Conservation (phyloP, 495 filamentous ascomycete genomes). For the Trichoderma orchidacearum region DNA sequence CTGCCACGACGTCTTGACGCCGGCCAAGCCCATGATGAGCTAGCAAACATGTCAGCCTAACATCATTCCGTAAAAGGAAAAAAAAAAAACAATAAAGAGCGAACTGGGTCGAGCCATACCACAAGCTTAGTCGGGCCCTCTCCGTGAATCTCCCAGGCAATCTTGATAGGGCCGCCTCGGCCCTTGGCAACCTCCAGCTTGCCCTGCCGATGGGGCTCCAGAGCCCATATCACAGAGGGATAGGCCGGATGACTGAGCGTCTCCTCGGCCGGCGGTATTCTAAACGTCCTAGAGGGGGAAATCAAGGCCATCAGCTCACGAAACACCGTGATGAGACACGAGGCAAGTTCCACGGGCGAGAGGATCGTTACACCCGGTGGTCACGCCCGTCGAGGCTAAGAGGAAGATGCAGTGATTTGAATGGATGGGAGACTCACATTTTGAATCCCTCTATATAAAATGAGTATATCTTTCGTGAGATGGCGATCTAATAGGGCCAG, state of each 20-base stretch:
- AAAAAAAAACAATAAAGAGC: constrained; percentile 2
- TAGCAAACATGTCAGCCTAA: constrained; percentile 7
- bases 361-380: too few relatives aligned
- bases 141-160: constrained; percentile 70
- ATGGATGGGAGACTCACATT: too few relatives aligned
- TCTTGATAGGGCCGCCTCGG: constrained; percentile 55
- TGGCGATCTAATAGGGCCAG: too few relatives aligned
- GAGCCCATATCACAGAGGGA: constrained; percentile 42
- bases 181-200: constrained; percentile 44
- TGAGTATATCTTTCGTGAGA: too few relatives aligned
- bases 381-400: too few relatives aligned
- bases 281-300: not conserved
- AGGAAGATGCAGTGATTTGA: too few relatives aligned
- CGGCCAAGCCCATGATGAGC: constrained; percentile 55
- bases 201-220: constrained; percentile 45
- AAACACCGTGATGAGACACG: not conserved
- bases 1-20: constrained; percentile 53
- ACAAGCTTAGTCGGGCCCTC: constrained; percentile 54
- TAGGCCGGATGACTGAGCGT: constrained; percentile 28
- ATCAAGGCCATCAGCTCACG: not conserved
- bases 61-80: not conserved
- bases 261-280: constrained; percentile 23
- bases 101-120: constrained; percentile 35
- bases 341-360: too few relatives aligned
- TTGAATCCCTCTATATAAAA: too few relatives aligned